Percentiles rank a stretch among this genome's conserved stretches.
Conservation (phyloP, 192 early-diverging fungal genomes). For the Coemansia sp. region DNA sequence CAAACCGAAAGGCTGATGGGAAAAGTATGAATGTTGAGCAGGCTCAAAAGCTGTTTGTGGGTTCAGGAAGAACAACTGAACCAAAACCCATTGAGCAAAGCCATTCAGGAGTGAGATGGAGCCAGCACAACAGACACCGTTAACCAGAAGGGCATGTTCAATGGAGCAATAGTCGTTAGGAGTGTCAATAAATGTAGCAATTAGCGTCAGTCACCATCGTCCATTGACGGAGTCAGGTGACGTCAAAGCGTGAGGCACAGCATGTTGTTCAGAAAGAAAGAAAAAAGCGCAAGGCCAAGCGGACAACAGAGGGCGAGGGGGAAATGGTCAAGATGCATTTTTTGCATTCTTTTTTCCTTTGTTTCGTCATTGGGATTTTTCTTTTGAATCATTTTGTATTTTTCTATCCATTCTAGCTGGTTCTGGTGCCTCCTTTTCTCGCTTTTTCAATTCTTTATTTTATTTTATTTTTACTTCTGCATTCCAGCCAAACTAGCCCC, state of each 20-base stretch:
- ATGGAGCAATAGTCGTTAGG: no score
- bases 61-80: not conserved
- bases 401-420: slow-evolving; percentile 10
- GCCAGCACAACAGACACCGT: not conserved
- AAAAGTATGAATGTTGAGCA: no score
- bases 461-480: not conserved
- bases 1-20: no score
- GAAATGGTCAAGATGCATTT: not conserved
- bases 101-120: not conserved
- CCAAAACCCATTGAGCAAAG: not conserved
- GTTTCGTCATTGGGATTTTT: not conserved
- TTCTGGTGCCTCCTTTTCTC: not conserved
- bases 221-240: no score
- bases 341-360: not conserved
- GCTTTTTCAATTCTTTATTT: slow-evolving; percentile 1
- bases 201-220: no score
- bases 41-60: not conserved
- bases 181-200: no score
- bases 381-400: slow-evolving; percentile 3
- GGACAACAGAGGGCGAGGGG: no score
- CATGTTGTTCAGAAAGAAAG: no score
- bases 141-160: no score
- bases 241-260: no score
- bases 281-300: no score
- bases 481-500: not conserved